Evolutionary conservation across 164 flowering plant species (phyloP).

Genomic region (Kingdonia uniflora): DNA sequence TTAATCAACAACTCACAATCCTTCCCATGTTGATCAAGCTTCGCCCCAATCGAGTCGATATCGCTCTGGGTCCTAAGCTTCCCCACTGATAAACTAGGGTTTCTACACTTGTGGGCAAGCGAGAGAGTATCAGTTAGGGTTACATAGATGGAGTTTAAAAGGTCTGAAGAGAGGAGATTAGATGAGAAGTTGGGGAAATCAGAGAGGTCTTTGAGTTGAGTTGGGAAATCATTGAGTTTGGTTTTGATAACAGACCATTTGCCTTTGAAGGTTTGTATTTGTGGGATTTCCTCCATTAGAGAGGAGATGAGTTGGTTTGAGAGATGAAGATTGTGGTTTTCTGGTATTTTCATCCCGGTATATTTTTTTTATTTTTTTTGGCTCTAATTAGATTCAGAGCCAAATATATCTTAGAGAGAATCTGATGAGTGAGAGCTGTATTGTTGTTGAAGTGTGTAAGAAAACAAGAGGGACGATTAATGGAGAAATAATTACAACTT

Average conservation of each 20-base stretch:
- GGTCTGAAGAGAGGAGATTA: constrained; percentile 37
- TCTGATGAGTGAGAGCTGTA: neutral
- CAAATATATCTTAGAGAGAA: too few species aligned
- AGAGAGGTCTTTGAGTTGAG: constrained; percentile 39
- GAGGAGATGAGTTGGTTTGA: constrained; percentile 10
- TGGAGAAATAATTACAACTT: too few species aligned
- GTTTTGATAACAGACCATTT: constrained; percentile 37
- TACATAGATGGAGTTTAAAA: constrained; percentile 26
- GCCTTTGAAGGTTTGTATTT: constrained; percentile 29
- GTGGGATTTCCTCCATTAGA: constrained; percentile 14
- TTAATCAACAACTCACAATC: constrained; percentile 42
- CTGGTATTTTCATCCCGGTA: constrained; percentile 18
- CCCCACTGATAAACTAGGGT: constrained; percentile 23
- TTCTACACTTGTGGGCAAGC: constrained; percentile 24
- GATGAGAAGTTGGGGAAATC: constrained; percentile 26
- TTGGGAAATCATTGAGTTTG: constrained; percentile 34
- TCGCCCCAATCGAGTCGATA: constrained; percentile 34
- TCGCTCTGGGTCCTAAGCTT: constrained; percentile 64
- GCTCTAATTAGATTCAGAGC: too few species aligned
- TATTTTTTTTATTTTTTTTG: too few species aligned
- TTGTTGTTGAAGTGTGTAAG: neutral
- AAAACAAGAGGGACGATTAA: neutral
- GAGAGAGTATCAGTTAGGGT: constrained; percentile 30
- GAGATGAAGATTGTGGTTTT: constrained; percentile 9
- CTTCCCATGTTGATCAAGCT: constrained; percentile 31